Evolutionary conservation across 2,329 filamentous ascomycete species (phyloP).

Genomic region (Coniochaeta hoffmannii): DNA sequence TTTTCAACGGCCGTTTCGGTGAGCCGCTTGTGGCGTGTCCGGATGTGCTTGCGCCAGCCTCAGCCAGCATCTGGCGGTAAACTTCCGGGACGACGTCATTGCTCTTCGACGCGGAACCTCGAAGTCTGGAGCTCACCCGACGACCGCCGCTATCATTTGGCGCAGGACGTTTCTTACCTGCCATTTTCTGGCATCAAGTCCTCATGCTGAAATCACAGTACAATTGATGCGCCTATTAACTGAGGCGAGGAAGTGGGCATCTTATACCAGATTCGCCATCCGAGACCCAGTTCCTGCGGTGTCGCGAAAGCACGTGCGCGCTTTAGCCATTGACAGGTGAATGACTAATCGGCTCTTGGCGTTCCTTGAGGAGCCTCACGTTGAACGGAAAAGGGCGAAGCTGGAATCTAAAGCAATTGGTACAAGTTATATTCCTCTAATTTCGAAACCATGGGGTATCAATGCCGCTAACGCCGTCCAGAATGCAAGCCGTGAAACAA

Average conservation of each 20-base stretch:
- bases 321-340: neutral
- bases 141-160: neutral
- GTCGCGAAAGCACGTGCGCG: neutral
- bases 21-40: neutral
- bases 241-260: neutral
- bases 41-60: conserved; percentile 1
- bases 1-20: conserved; percentile 33
- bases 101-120: conserved; percentile 7
- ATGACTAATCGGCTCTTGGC: neutral
- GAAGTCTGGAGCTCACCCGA: conserved; percentile 1
- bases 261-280: neutral
- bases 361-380: too few relatives aligned
- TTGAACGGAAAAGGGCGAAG: too few relatives aligned
- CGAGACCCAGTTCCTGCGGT: neutral
- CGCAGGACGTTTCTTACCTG: conserved; percentile 16
- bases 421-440: too few relatives aligned
- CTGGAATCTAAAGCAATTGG: too few relatives aligned
- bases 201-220: neutral
- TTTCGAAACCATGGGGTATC: conserved; percentile 1
- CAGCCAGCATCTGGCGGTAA: conserved; percentile 13
- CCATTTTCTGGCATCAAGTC: conserved; percentile 9
- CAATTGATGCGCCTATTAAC: neutral
- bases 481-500: neutral
- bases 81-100: conserved; percentile 10
- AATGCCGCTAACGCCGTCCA: neutral